These are phyloP conservation scores for Pelargonium australe DNA, from an alignment of 441 rosid species.

Conservation along the genomic window DNA sequence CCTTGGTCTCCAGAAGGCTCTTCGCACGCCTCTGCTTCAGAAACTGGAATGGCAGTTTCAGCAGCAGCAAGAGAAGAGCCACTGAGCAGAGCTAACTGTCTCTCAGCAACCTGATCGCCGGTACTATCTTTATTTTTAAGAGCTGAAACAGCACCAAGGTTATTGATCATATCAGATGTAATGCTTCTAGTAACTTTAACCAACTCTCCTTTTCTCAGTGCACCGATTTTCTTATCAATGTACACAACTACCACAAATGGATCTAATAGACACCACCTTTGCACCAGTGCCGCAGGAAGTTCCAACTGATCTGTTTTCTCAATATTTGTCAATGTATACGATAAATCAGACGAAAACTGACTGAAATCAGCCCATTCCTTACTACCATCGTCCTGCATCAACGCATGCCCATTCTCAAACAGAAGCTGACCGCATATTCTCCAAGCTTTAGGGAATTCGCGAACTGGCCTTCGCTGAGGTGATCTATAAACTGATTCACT, in stretches of 20 bases:
- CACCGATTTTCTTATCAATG: conserved; percentile 63
- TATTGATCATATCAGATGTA: conserved; percentile 26
- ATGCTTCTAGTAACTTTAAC: conserved; percentile 54
- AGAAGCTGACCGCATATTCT: conserved; percentile 52
- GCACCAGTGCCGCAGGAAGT: conserved; percentile 39
- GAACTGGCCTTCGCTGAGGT: conserved; percentile 51
- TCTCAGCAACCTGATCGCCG: conserved; percentile 26
- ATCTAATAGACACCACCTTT: conserved; percentile 66
- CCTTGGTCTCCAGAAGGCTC: conserved; percentile 29
- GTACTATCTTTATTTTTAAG: conserved; percentile 19
- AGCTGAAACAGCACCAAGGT: conserved; percentile 26
- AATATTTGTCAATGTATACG: conserved; percentile 39
- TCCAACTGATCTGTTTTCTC: conserved; percentile 44
- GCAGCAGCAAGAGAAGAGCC: conserved; percentile 26
- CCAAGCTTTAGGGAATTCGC: conserved; percentile 81
- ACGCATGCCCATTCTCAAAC: conserved; percentile 31
- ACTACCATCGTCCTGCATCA: conserved; percentile 33
- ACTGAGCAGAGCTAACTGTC: conserved; percentile 19
- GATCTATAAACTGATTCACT: conserved; percentile 53
- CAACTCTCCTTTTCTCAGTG: conserved; percentile 63
- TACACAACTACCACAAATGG: conserved; percentile 77
- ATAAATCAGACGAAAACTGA: conserved; percentile 65
- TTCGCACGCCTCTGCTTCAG: conserved; percentile 34
- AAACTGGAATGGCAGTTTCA: conserved; percentile 39
- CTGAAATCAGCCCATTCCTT: conserved; percentile 65